A percentile compares a stretch with the other conserved stretches of the same genome.
Conservation (phyloP, 352 stramenopile species). For the Globisporangium paddicum region DNA sequence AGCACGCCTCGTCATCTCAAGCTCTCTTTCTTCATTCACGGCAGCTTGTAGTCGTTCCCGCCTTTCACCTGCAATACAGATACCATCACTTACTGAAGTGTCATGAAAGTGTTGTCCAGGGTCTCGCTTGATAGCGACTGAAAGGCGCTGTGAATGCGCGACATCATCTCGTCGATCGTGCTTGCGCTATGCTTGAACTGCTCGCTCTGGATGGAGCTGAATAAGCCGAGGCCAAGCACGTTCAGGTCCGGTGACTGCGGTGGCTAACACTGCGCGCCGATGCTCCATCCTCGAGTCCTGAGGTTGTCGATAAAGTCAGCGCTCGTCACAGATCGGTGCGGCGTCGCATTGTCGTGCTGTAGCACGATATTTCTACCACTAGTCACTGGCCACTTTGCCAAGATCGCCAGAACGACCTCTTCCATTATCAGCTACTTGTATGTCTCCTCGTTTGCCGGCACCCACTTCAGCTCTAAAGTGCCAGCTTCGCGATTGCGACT, state of each 20-base stretch:
- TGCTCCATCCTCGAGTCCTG: neutral
- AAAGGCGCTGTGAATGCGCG: neutral
- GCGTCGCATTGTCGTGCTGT: conserved; percentile 6
- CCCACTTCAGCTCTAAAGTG: conserved; percentile 1
- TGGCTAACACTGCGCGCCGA: conserved; percentile 2
- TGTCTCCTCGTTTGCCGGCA: conserved; percentile 8
- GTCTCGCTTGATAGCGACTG: conserved; percentile 2
- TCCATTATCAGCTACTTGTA: conserved; percentile 10
- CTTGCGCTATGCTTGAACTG: conserved; percentile 3
- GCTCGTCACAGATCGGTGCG: conserved; percentile 6
- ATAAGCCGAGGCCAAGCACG: conserved; percentile 3
- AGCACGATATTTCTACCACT: conserved; percentile 3
- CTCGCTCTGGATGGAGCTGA: conserved; percentile 5
- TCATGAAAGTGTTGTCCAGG: conserved; percentile 1
- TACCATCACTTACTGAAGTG: conserved; percentile 1
- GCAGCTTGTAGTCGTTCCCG: conserved; percentile 2
- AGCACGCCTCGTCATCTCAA: neutral
- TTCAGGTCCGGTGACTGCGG: conserved; percentile 2
- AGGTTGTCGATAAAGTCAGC: conserved; percentile 2
- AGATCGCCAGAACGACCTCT: conserved; percentile 7
- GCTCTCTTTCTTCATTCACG: conserved; percentile 2
- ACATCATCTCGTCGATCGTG: conserved; percentile 3
- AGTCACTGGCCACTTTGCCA: conserved; percentile 3
- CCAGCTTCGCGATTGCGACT: conserved; percentile 5
- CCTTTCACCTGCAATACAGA: conserved; percentile 6